Evolutionary conservation across 495 filamentous ascomycete species (phyloP), one percentile per base, ranked within the genome.

Genomic region (Hyaloscypha finlandica): DNA sequence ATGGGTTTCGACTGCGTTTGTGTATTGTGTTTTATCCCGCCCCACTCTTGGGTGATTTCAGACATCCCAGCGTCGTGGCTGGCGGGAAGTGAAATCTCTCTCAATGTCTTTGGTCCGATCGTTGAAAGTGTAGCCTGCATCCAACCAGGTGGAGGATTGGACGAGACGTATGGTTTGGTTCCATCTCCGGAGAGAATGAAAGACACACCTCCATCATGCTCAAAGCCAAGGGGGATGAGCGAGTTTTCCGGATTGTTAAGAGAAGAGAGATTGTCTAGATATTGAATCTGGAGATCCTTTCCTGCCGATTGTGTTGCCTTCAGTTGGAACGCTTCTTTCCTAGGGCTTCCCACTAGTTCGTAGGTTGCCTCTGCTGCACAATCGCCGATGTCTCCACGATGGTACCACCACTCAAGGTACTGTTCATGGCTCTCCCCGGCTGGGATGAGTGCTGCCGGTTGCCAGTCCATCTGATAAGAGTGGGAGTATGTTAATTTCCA

Each of bases 1-100:
- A 78, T 71, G 61, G 66, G 72, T n/a, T 67, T 20, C 14, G 65
- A 62, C 61, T 78, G 76, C 19, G 71, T 78, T 45, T 69, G 66
- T 8, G 70, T 73, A 62, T 78, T 78, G 42, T 64, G 48, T 22
- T 30, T 22, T 37, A 65, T 68, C 48, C 69, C 70, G n/a, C 35
- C 39, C 45, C 70, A 73, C 25, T 58, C 63, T 31, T 64, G 35
- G n/a, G 62, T 68, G 57, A 76, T 67, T 29, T 67, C 66, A 55
- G 66, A 73, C 74, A 75, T 76, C 11, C 75, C 76, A 9, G 75
- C 61, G 61, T 78, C 71, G 58, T 78, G 76, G 33, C 70, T 68
- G 22, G 67, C 70, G 2, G 74, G 72, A 63, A 78, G 71, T 64
- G 73, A 52, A 64, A 78, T 69, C 53, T 77, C 69, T 30, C 71